These are phyloP conservation scores for Dalbergia cultrata DNA, from an alignment of 306 rosid species.

Conservation along the genomic window DNA sequence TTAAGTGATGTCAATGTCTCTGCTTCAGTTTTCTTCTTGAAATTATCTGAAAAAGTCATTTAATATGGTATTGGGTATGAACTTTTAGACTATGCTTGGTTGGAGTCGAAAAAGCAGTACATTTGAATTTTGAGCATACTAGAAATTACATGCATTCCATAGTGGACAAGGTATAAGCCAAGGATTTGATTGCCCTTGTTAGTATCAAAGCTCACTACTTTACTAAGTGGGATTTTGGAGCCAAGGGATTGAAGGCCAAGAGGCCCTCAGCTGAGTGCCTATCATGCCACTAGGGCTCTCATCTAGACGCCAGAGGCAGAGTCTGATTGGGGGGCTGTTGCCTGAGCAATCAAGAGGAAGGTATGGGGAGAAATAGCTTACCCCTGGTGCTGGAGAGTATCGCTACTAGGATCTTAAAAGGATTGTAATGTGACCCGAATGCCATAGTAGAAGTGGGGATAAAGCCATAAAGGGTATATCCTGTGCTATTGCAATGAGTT, in stretches of 20 bases:
- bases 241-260: not conserved
- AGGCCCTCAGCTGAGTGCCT: constrained; percentile 1
- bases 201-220: not conserved
- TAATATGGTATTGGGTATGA: not conserved
- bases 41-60: not conserved
- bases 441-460: constrained; percentile 1
- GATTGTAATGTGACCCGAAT: not conserved
- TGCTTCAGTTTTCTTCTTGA: not conserved
- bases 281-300: not conserved
- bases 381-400: not conserved
- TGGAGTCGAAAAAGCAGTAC: not conserved
- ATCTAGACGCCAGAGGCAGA: no score
- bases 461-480: not conserved
- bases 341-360: not conserved
- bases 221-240: not conserved
- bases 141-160: not conserved
- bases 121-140: not conserved
- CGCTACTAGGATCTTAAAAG: not conserved
- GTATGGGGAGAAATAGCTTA: not conserved
- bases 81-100: constrained; percentile 8
- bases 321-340: not conserved
- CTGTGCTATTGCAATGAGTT: not conserved
- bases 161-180: not conserved
- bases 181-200: not conserved
- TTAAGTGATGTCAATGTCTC: not conserved